Conservation (phyloP, 495 filamentous ascomycete species). For the Lasiosphaeria miniovina region DNA sequence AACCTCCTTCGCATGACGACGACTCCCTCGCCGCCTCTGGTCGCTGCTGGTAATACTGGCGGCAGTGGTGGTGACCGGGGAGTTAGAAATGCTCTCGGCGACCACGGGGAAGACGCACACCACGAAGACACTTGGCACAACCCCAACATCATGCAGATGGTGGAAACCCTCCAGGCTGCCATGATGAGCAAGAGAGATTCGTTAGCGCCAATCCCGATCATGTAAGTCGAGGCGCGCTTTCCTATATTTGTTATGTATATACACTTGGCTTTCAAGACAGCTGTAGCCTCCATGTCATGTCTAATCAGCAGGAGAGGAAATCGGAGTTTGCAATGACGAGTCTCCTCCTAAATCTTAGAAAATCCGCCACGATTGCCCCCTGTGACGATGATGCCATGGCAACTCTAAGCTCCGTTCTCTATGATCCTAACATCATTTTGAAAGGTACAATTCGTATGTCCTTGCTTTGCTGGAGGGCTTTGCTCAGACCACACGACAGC, state of each 20-base stretch:
- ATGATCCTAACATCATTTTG: background rate
- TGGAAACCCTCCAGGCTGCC: constrained; percentile 35
- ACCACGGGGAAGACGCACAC: background rate
- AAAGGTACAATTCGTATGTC: constrained; percentile 40
- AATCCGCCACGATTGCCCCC: background rate
- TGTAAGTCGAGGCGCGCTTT: constrained; percentile 15
- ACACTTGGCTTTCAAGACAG: no score
- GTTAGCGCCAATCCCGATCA: constrained; percentile 30
- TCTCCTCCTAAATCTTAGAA: no score
- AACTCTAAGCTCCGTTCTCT: background rate
- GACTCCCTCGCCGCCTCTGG: background rate
- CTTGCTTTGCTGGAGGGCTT: constrained; percentile 42
- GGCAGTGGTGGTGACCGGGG: background rate
- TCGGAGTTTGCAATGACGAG: no score
- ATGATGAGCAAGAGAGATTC: constrained; percentile 32
- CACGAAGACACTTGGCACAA: constrained; percentile 33
- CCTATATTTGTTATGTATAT: background rate
- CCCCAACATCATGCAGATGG: constrained; percentile 42
- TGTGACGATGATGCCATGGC: background rate
- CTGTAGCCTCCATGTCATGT: no score
- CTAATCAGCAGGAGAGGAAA: no score
- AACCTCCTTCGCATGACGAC: background rate
- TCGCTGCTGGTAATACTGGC: background rate
- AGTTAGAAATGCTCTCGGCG: background rate
- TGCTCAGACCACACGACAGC: constrained; percentile 19